These are phyloP conservation scores for Yamagishiella unicocca DNA, from an alignment of 139 green algal species.

Conservation along the genomic window DNA sequence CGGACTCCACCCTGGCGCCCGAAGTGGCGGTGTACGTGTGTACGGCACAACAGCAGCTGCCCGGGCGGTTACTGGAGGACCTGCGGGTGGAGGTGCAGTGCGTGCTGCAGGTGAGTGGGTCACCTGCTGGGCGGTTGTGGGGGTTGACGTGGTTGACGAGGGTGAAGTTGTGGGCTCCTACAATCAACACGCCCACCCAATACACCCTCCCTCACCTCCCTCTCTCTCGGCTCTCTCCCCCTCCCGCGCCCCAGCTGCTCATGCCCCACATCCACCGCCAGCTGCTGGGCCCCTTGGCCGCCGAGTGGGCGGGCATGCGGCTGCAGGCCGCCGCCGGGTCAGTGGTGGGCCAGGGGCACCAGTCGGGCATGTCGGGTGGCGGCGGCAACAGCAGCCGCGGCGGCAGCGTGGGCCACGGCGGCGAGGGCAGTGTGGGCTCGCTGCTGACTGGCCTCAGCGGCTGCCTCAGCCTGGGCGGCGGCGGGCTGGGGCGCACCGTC, in stretches of 20 bases:
- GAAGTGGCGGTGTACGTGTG: slow-evolving; percentile 46
- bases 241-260: slow-evolving; percentile 12
- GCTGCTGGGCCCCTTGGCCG: slow-evolving; percentile 37
- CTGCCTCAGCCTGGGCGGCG: not conserved
- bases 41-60: slow-evolving; percentile 28
- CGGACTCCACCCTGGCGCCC: slow-evolving; percentile 13
- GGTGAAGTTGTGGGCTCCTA: too few species aligned
- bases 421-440: not conserved
- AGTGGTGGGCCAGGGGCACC: not conserved
- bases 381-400: not conserved
- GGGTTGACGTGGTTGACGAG: too few species aligned
- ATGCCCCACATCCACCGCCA: slow-evolving; percentile 30
- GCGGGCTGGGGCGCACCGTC: not conserved
- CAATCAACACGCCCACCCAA: too few species aligned
- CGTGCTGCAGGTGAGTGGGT: slow-evolving; percentile 38
- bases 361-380: not conserved
- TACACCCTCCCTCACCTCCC: not conserved
- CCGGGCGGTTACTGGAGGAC: slow-evolving; percentile 20
- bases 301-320: slow-evolving; percentile 36
- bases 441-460: not conserved
- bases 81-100: not conserved
- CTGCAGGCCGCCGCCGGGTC: slow-evolving; percentile 1
- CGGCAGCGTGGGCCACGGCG: not conserved
- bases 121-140: too few species aligned
- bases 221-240: not conserved